Evolutionary conservation across 1,284 basidiomycete species (phyloP).

Genomic region (Malassezia vespertilionis): DNA sequence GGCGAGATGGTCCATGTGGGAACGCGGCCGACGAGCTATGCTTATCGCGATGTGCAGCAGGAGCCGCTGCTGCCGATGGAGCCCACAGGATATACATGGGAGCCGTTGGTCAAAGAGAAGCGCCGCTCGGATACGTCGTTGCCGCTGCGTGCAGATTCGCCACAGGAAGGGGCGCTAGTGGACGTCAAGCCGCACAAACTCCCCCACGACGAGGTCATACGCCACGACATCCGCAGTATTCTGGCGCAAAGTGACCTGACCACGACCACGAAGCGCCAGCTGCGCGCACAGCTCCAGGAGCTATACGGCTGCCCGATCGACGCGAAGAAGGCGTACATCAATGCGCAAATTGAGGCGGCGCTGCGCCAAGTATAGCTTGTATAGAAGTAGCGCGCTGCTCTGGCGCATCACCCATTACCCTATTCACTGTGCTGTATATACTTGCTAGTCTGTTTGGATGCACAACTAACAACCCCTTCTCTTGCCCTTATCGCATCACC

Average conservation of each 20-base stretch:
- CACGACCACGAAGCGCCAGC: constrained; percentile 37
- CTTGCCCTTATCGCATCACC: constrained; percentile 19
- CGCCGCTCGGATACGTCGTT: no score
- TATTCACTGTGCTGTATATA: no score
- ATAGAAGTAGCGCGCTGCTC: no score
- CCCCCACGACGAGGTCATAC: constrained; percentile 35
- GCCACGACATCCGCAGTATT: constrained; percentile 31
- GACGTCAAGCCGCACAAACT: constrained; percentile 8
- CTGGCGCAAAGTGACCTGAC: constrained; percentile 35
- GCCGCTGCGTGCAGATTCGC: no score
- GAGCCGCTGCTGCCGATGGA: constrained; percentile 15
- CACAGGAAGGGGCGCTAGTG: not conserved
- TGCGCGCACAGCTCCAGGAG: constrained; percentile 31
- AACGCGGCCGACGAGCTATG: not conserved
- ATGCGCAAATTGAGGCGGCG: constrained; percentile 32
- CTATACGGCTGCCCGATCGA: constrained; percentile 32
- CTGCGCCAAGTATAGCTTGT: constrained; percentile 16
- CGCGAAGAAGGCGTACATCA: constrained; percentile 38
- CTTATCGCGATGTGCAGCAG: not conserved
- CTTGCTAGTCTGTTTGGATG: not conserved
- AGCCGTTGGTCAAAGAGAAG: no score
- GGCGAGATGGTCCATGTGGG: not conserved
- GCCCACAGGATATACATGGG: constrained; percentile 3
- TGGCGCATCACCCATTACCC: no score
- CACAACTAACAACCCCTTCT: not conserved